Percentiles rank a stretch among this genome's conserved stretches.
phyloP scores from a whole-genome alignment of 108 stramenopile genomes.

The Cyclotella choctawhatcheeana region DNA sequence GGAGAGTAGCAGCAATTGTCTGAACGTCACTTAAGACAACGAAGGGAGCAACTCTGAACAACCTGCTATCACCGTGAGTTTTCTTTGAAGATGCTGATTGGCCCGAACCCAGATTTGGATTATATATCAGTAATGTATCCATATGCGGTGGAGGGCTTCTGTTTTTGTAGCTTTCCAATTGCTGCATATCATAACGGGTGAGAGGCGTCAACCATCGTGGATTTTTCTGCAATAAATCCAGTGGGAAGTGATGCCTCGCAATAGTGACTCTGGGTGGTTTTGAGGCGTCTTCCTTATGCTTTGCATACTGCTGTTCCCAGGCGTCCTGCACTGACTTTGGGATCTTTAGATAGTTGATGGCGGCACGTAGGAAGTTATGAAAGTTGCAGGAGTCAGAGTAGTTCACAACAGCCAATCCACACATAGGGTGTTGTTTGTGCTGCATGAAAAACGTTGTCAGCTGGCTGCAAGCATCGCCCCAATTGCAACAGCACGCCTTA shows the following conservation, averaged over 20 bases:
- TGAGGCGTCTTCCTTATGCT: background rate
- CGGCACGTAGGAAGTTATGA: conserved; percentile 2
- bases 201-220: background rate
- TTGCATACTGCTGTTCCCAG: background rate
- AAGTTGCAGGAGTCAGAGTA: conserved; percentile 4
- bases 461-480: background rate
- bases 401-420: background rate
- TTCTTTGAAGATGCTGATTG: background rate
- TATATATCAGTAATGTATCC: background rate
- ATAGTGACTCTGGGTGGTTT: background rate
- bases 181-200: background rate
- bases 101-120: background rate
- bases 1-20: background rate
- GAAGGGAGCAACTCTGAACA: background rate
- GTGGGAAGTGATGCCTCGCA: background rate
- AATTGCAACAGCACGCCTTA: background rate
- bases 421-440: background rate
- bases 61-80: background rate
- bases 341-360: background rate
- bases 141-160: background rate
- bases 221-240: background rate
- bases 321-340: background rate
- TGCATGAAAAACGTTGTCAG: background rate
- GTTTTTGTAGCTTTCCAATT: background rate
- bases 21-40: background rate